Evolutionary conservation across 768 basidiomycete genomes (phyloP), one percentile per base, ranked within the genome.

Genomic region (Mycena vitilis): DNA sequence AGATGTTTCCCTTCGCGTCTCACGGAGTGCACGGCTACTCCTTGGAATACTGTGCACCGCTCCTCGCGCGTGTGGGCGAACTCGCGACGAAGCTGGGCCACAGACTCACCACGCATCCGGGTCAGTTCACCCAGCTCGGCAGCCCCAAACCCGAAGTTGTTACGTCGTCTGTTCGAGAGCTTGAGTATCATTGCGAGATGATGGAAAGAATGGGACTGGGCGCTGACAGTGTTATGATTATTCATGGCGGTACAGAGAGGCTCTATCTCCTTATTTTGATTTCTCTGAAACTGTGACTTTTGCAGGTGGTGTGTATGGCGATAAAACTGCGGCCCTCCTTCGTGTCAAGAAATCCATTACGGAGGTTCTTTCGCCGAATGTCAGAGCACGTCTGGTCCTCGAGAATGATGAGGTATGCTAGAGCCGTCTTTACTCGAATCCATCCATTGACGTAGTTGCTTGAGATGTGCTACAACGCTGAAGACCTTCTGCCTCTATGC

Each of bases 1-100:
- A 95, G 71, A 91, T 98, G 88, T 97, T 98, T 78, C 95, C 96
- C 1, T 98, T 92, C 73, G 95, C 95, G 0, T 93, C 92, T 1
- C 96, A 98, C 72, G 83, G 80, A 20, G 84, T 83, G 22, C 88
- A 95, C 73, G 95, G 95, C 0, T 98, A 98, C 77, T 86, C 89
- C 18, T 84, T 98, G 30, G 86, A 88, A 10, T 96, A 93, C 66
- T 95, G 93, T 8, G 82, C 86, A 7, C 64, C 80, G 4, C 79
- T 87, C 25, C 81, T 90, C 7, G 83, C 84, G 2, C 74, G 82
- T 73, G 89, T 88, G 25, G 94, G 93, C 2, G 83, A 81, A 8
- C 82, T 94, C 25, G 93, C 92, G 15, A 88, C 85, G 45, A 86
- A 86, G 72, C 87, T 91, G 66, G 89, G 89, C 0, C 93, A 96